phyloP scores from a whole-genome alignment of 2,329 filamentous ascomycete genomes.

The Cercospora sp. region DNA sequence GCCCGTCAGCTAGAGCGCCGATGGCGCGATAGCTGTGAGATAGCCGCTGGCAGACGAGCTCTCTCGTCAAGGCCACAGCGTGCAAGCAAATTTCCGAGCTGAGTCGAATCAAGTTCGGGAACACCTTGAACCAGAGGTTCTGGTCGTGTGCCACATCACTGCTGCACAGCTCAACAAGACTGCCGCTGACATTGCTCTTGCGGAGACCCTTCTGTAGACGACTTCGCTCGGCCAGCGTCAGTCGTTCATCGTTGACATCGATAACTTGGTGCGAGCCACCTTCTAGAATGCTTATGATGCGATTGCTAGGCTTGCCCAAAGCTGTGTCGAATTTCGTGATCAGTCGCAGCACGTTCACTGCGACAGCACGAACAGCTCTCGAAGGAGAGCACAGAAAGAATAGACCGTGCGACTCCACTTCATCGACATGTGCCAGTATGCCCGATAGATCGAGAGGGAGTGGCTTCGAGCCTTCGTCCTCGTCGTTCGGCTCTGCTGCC shows the following conservation, averaged over 20 bases:
- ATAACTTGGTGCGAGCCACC: slow-evolving; percentile 85
- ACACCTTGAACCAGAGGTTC: slow-evolving; percentile 96
- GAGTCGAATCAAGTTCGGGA: slow-evolving; percentile 88
- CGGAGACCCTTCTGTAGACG: slow-evolving; percentile 86
- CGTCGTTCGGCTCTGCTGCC: slow-evolving; percentile 63
- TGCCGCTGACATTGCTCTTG: slow-evolving; percentile 78
- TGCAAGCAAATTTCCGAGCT: slow-evolving; percentile 90
- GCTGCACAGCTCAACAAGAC: slow-evolving; percentile 88
- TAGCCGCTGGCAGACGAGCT: slow-evolving; percentile 88
- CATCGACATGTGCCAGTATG: slow-evolving; percentile 90
- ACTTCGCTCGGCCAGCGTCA: slow-evolving; percentile 89
- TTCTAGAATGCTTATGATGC: slow-evolving; percentile 90
- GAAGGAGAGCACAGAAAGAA: slow-evolving; percentile 98
- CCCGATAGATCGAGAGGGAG: slow-evolving; percentile 72
- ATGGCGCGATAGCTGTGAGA: slow-evolving; percentile 91
- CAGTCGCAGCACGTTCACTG: slow-evolving; percentile 85
- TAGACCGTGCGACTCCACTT: slow-evolving; percentile 91
- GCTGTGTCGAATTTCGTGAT: slow-evolving; percentile 93
- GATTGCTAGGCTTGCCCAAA: slow-evolving; percentile 70
- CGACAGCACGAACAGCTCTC: slow-evolving; percentile 80
- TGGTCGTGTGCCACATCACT: slow-evolving; percentile 94
- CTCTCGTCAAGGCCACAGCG: slow-evolving; percentile 83
- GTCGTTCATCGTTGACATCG: slow-evolving; percentile 86
- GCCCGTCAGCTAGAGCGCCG: slow-evolving; percentile 70
- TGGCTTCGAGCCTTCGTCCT: slow-evolving; percentile 43